Conservation (phyloP, 305 asterid genomes). For the Stenogyne calaminthoides region DNA sequence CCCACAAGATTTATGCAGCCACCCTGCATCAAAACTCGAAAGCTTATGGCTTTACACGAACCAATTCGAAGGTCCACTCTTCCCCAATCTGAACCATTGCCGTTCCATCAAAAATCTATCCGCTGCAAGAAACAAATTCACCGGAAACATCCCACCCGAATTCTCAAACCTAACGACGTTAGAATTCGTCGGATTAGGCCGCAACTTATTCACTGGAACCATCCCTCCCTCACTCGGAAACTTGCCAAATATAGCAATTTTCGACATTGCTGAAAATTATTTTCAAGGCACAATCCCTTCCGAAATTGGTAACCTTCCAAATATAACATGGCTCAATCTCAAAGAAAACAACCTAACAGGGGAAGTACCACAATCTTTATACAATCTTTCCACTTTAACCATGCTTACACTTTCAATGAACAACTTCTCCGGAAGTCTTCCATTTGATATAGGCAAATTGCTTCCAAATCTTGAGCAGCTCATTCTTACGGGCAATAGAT, state of each 20-base stretch:
- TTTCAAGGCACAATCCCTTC: constrained; percentile 20
- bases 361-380: constrained; percentile 5
- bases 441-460: constrained; percentile 4
- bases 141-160: not conserved
- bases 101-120: not conserved
- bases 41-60: not conserved
- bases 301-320: constrained; percentile 15
- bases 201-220: constrained; percentile 4
- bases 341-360: constrained; percentile 1
- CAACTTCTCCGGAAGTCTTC: constrained; percentile 20
- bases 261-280: not conserved
- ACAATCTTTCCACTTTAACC: constrained; percentile 17
- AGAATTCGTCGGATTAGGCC: not conserved
- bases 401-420: not conserved
- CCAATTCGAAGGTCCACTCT: not conserved
- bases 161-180: not conserved
- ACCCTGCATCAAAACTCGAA: not conserved
- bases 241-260: constrained; percentile 3
- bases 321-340: not conserved
- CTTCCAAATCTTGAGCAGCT: constrained; percentile 11
- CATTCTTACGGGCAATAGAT: not conserved
- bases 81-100: not conserved
- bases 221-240: constrained; percentile 25
- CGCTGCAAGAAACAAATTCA: not conserved
- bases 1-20: not conserved